phyloP scores from a whole-genome alignment of 495 filamentous ascomycete species.

The Parmelia sp. region DNA sequence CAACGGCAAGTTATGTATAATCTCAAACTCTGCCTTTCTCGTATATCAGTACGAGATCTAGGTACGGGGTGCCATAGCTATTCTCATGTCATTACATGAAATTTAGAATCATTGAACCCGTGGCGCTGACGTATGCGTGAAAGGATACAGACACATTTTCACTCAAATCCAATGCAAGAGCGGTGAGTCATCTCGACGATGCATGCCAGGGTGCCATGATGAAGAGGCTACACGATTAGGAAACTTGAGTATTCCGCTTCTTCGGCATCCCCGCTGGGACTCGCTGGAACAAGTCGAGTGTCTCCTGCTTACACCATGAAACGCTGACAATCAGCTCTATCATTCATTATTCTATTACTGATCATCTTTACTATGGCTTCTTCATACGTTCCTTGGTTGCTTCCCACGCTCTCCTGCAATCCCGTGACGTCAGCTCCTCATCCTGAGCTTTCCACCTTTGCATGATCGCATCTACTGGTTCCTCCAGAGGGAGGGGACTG shows the following conservation, averaged over 20 bases:
- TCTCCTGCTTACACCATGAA: neutral
- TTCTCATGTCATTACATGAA: neutral
- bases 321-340: neutral
- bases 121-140: neutral
- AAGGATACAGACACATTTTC: too few relatives aligned
- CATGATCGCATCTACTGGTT: neutral
- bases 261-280: neutral
- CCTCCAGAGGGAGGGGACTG: too few relatives aligned
- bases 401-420: neutral
- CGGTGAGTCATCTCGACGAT: too few relatives aligned
- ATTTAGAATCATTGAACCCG: neutral
- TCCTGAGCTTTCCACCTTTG: neutral
- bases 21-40: neutral
- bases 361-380: neutral
- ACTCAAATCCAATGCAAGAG: too few relatives aligned
- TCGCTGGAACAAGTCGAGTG: neutral
- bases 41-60: neutral
- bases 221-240: neutral
- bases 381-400: neutral
- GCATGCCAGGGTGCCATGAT: neutral
- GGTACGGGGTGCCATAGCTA: neutral
- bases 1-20: neutral
- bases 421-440: neutral
- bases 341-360: neutral
- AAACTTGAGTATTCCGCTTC: neutral